Base-by-base conservation (phyloP, 1,284 basidiomycete genomes). In the Chondrostereum purpureum region DNA sequence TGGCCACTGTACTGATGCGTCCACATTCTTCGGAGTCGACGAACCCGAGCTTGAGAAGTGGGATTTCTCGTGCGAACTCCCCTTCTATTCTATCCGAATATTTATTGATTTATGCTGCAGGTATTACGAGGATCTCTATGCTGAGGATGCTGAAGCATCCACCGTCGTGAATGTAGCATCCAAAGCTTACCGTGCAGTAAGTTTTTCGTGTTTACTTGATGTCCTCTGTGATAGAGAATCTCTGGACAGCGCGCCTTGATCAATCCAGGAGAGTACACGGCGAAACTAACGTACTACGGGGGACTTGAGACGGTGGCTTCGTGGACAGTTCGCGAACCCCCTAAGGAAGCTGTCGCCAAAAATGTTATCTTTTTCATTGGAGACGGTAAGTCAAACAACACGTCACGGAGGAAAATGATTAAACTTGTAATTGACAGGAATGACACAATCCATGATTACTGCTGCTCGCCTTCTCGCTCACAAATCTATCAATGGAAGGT, bases 361-460 rank as follows among this genome's bases (percentile, higher is more conserved):
- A 68, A 68, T 47, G 64, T 66, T 18, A 50, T 67, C n/a, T 56
- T 68, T 44, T 68, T 68, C 58, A 67, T 68, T 35, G 60, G 60
- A 12, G 68, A 70, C 60, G 67, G 68, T 68, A 36, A n/a, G 58
- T 47, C 3, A 5, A n/a, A n/a, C n/a, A n/a, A n/a, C n/a, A n/a
- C n/a, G n/a, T n/a, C n/a, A n/a, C n/a, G n/a, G n/a, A n/a, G n/a
- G n/a, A n/a, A n/a, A n/a, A n/a, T n/a, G n/a, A n/a, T n/a, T n/a
- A n/a, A n/a, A n/a, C n/a, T n/a, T n/a, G n/a, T n/a, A n/a, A n/a
- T n/a, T n/a, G n/a, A 20, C 43, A 69, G 68, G 68, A 16, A 70
- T 70, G 68, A 70, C 68, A 17, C 66, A 69, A 51, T 46, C 66
- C 20, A 70, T 70, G 68, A 68, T 70, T 45, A 68, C 66, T n/a